phyloP scores from a whole-genome alignment of 257 asterid genomes.

The Scutellaria barbata region DNA sequence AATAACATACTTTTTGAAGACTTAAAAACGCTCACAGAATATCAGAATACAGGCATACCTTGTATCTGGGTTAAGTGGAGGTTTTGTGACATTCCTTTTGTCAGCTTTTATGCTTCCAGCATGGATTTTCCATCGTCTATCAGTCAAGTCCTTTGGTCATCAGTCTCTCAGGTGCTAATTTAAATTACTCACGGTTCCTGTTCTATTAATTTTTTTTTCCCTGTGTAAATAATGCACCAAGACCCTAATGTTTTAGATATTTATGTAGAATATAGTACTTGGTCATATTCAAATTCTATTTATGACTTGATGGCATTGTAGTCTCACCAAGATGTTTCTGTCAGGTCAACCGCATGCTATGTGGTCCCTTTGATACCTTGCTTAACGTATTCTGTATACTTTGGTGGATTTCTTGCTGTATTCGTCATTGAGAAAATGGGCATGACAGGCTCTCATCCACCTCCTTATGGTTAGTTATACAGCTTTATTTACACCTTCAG shows the following conservation, averaged over 20 bases:
- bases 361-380: constrained; percentile 81
- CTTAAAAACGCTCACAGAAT: constrained; percentile 39
- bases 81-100: constrained; percentile 71
- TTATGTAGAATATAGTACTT: constrained; percentile 5
- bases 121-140: constrained; percentile 70
- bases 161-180: constrained; percentile 73
- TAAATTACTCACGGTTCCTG: constrained; percentile 29
- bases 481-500: constrained; percentile 18
- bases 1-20: constrained; percentile 19
- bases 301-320: constrained; percentile 26
- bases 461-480: constrained; percentile 82
- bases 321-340: constrained; percentile 44
- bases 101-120: constrained; percentile 83
- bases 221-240: not conserved
- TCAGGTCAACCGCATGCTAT: constrained; percentile 84
- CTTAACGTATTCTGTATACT: constrained; percentile 72
- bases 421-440: constrained; percentile 99
- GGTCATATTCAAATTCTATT: constrained; percentile 10
- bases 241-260: constrained; percentile 22
- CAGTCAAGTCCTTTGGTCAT: constrained; percentile 60
- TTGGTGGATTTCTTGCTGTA: constrained; percentile 82
- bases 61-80: constrained; percentile 83
- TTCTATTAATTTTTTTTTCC: constrained; percentile 20
- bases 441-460: constrained; percentile 90
- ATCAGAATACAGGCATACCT: constrained; percentile 76